Evolutionary conservation across 2,329 filamentous ascomycete species (phyloP).

Genomic region (Hypoxylon rubiginosum): DNA sequence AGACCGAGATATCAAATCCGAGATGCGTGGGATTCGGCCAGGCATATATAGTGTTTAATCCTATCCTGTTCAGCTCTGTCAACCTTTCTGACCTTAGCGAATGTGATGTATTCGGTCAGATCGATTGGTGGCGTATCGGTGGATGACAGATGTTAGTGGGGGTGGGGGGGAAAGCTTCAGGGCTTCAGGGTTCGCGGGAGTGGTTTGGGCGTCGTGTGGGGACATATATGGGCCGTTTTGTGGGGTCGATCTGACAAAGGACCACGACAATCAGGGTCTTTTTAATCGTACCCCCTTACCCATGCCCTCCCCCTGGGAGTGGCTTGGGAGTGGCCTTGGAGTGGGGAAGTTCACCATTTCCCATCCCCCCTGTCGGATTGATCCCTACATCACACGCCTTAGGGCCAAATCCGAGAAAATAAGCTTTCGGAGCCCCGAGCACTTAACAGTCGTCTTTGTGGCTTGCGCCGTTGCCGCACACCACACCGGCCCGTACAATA

Average conservation of each 20-base stretch:
- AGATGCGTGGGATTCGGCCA: conserved; percentile 18
- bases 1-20: conserved; percentile 26
- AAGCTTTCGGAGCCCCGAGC: conserved; percentile 38
- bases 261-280: conserved; percentile 11
- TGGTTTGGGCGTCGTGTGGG: too few species aligned
- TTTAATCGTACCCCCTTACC: too few species aligned
- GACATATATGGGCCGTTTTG: too few species aligned
- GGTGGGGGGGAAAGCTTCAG: not conserved
- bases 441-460: conserved; percentile 4
- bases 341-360: too few species aligned
- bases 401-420: conserved; percentile 23
- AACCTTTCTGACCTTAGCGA: not conserved
- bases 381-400: not conserved
- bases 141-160: conserved; percentile 9
- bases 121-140: not conserved
- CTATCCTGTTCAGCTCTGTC: conserved; percentile 12
- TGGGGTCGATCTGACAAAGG: not conserved
- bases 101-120: conserved; percentile 6
- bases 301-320: too few species aligned
- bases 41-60: conserved; percentile 36
- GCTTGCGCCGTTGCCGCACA: not conserved
- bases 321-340: too few species aligned
- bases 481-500: conserved; percentile 19
- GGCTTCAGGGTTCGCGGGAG: not conserved
- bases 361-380: not conserved